Evolutionary conservation across 2,329 filamentous ascomycete species (phyloP).

Genomic region (Plenodomus tracheiphilus): DNA sequence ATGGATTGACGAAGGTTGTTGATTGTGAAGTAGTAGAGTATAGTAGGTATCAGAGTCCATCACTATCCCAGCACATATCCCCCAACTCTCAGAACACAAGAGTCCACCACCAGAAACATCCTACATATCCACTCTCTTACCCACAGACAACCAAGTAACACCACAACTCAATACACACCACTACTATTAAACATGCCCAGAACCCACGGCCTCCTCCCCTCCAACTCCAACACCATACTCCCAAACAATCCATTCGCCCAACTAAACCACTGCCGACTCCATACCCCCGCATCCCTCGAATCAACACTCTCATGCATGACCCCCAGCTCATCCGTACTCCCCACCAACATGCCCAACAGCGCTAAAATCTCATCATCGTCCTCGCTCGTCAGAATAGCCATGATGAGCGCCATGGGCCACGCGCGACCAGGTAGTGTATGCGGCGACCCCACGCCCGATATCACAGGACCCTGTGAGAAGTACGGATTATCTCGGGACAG

Average conservation of each 20-base stretch:
- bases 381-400: slow-evolving; percentile 52
- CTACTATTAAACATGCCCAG: slow-evolving; percentile 30
- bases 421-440: slow-evolving; percentile 50
- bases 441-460: slow-evolving; percentile 51
- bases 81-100: too few species aligned
- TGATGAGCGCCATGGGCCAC: slow-evolving; percentile 57
- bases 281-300: slow-evolving; percentile 43
- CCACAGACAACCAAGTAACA: too few species aligned
- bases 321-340: slow-evolving; percentile 52
- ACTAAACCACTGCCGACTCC: slow-evolving; percentile 55
- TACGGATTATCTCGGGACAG: slow-evolving; percentile 52
- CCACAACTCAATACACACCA: neutral
- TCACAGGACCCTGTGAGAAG: slow-evolving; percentile 50
- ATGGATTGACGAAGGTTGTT: too few species aligned
- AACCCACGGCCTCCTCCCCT: slow-evolving; percentile 47
- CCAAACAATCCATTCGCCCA: slow-evolving; percentile 59
- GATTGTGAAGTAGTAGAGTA: too few species aligned
- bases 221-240: slow-evolving; percentile 51
- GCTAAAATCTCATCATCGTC: slow-evolving; percentile 51
- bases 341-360: slow-evolving; percentile 49
- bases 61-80: too few species aligned
- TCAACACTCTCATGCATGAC: slow-evolving; percentile 57
- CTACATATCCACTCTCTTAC: too few species aligned
- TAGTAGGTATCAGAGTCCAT: too few species aligned
- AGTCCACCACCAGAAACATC: too few species aligned